Evolutionary conservation across 2,329 filamentous ascomycete species (phyloP), one percentile per base, ranked within the genome.

Genomic region (Exophiala viscosa): DNA sequence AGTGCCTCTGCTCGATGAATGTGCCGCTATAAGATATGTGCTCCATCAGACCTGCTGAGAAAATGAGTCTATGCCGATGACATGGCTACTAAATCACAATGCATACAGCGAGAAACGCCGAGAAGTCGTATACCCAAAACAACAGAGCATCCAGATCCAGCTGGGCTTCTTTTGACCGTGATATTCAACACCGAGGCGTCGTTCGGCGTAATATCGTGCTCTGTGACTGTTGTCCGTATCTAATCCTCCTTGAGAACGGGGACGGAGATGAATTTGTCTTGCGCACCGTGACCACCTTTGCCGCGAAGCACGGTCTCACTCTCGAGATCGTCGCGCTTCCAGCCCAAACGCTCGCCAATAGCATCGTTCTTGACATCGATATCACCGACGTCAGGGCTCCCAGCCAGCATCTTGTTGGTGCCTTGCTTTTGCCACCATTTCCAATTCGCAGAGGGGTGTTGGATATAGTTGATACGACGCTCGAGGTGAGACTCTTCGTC

Each of bases 341-440:
- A 20, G 15, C n/a, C 17, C 10, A 42, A 5, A 18, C 40, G 18
- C 4, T 42, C 40, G 7, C 20, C 7, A 9, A 42, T 42, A 2
- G 40, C 17, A 14, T 42, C 40, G 18, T 42, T 23, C 40, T 42
- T 42, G 18, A 42, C 28, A 23, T 42, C 40, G 20, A 42, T 42
- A 8, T n/a, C n/a, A 2, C 33, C 7, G 32, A 36, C 33, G 15
- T 42, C 28, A 4, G 40, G 40, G 20, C 28, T 42, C 3, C 43
- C 43, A 13, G 23, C 14, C 1, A 34, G 9, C 8, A 15, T 23
- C 17, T 31, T 31, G 23, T 45, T 15, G 3, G 5, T 14, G 32
- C 32, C 32, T 38, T 47, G 44, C 3, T 47, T 38, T 33, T 47
- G 44, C 44, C 44, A 47, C 44, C 44, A 47, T 13, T 47, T 38